phyloP scores from a whole-genome alignment of 306 rosid species.

The Cucurbita maxima region DNA sequence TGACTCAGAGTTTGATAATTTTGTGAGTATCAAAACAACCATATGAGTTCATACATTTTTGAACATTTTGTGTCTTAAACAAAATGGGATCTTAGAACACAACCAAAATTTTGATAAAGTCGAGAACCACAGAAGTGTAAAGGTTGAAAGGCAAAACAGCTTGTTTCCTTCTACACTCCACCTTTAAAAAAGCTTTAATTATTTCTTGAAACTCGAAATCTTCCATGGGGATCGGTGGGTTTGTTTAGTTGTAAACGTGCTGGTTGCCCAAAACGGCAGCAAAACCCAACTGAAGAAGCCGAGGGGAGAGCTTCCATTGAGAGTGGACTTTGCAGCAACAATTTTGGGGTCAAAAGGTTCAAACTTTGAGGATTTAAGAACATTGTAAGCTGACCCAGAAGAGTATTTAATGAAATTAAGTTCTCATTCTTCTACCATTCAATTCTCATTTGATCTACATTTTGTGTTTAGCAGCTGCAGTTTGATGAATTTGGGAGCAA shows the following conservation, averaged over 20 bases:
- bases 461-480: background rate
- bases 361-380: background rate
- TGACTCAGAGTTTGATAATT: background rate
- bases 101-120: background rate
- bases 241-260: background rate
- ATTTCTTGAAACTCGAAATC: background rate
- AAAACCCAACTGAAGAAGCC: background rate
- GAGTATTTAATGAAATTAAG: background rate
- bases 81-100: background rate
- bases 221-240: background rate
- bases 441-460: background rate
- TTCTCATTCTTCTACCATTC: background rate
- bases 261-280: slow-evolving; percentile 10
- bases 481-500: slow-evolving; percentile 1
- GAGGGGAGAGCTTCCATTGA: background rate
- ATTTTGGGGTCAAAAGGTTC: background rate
- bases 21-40: background rate
- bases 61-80: background rate
- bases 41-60: background rate
- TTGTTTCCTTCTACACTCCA: slow-evolving; percentile 4
- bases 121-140: background rate
- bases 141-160: background rate
- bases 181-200: background rate
- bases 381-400: background rate
- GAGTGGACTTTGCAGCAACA: slow-evolving; percentile 5